Evolutionary conservation across 148 eudicot genomes (phyloP), one percentile per base, ranked within the genome.

Genomic region (Hydrangea macrophylla): DNA sequence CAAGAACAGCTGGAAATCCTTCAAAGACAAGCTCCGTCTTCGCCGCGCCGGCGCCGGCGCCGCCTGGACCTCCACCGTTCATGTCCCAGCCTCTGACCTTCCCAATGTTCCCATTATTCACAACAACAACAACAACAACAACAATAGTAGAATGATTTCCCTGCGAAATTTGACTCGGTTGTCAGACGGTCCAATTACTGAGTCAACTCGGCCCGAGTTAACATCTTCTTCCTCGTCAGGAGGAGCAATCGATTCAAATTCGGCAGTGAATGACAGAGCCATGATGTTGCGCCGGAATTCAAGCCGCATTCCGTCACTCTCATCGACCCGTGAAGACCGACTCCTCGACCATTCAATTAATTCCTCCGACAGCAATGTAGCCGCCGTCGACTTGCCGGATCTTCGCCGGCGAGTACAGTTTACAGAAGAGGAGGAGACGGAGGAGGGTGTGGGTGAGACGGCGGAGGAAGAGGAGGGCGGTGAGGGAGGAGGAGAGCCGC

Each of bases 1-100:
- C 9, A 81, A 73, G 60, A 81, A 72, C 45, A 73, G 79, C 9
- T 79, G 87, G 90, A 76, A 72, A 40, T 37, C 30, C 20, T 65
- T 82, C 62, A 67, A n/a, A 33, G 79, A 78, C 25, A 82, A 78
- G 70, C 51, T 82, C 39, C 75, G 77, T 6, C 82, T 69, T 45
- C 64, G 71, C 58, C 72, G 70, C 7, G 67, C 75, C 28, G 78
- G 70, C 7, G 67, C 75, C 28, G 78, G 74, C 35, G 63, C 76
- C 30, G 58, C 74, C 50, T 83, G 81, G 79, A 77, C 68, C n/a
- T 82, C 85, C 60, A 24, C 76, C 22, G 71, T 68, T 23, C 70
- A 18, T 2, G 31, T 45, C 2, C 82, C 83, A 1, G 62, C 82
- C 42, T 75, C 84, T 17, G 84, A 80, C 67, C 37, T 80, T 30